Conservation (phyloP, 768 basidiomycete genomes). For the Pleurotus tuoliensis region DNA sequence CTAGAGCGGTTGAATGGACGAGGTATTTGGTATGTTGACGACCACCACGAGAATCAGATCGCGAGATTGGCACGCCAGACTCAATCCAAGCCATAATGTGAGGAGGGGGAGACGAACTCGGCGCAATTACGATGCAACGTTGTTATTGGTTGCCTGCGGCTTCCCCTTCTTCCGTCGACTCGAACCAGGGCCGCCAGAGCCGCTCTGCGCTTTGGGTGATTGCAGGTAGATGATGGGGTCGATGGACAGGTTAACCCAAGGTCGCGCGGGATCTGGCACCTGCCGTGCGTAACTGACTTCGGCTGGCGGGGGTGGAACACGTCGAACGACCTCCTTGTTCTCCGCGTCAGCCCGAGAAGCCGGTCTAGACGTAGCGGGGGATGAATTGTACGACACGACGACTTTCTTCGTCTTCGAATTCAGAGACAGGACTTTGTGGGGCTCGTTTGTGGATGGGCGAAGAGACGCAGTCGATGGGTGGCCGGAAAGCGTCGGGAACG, state of each 20-base stretch:
- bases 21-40: too few species aligned
- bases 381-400: conserved; percentile 45
- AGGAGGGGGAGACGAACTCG: too few species aligned
- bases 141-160: not conserved
- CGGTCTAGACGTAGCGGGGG: conserved; percentile 32
- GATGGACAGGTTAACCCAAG: conserved; percentile 41
- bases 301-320: conserved; percentile 34
- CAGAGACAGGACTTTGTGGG: conserved; percentile 60
- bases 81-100: too few species aligned
- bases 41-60: too few species aligned
- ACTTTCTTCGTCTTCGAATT: conserved; percentile 47
- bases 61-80: too few species aligned
- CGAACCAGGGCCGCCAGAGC: conserved; percentile 1
- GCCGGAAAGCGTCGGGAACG: conserved; percentile 52
- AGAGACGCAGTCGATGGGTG: conserved; percentile 14
- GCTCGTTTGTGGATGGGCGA: conserved; percentile 23
- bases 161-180: conserved; percentile 9
- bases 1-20: too few species aligned
- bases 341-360: conserved; percentile 27
- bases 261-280: conserved; percentile 23
- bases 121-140: not conserved
- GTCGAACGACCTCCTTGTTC: conserved; percentile 27
- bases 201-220: conserved; percentile 10
- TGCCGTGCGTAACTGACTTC: conserved; percentile 33
- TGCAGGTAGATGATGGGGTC: conserved; percentile 32